These are phyloP conservation scores for Groenewaldozyma tartarivorans DNA, from an alignment of 805 yeast genomes.

Conservation along the genomic window DNA sequence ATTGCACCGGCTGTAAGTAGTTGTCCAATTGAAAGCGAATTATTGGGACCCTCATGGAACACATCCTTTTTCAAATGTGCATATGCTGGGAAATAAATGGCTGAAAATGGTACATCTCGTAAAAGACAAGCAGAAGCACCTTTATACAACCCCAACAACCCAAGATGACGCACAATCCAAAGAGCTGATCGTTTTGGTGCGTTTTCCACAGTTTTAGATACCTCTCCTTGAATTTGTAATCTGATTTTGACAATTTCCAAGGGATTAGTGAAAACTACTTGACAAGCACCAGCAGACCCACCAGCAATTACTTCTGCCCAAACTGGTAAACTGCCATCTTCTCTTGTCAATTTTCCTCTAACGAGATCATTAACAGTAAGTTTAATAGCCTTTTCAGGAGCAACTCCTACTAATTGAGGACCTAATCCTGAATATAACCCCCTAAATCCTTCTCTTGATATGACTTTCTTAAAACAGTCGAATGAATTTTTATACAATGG, in stretches of 20 bases:
- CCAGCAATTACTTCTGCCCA: constrained; percentile 78
- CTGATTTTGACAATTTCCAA: constrained; percentile 92
- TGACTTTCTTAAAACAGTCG: constrained; percentile 77
- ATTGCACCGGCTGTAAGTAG: constrained; percentile 79
- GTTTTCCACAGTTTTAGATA: constrained; percentile 29
- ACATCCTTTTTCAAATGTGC: constrained; percentile 80
- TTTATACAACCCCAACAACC: constrained; percentile 76
- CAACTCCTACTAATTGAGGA: constrained; percentile 94
- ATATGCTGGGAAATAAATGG: constrained; percentile 94
- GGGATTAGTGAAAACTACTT: constrained; percentile 92
- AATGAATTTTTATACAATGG: constrained; percentile 62
- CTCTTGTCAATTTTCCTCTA: constrained; percentile 59
- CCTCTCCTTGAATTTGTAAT: constrained; percentile 85
- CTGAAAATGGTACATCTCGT: constrained; percentile 94
- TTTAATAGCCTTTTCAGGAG: constrained; percentile 97
- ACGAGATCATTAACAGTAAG: constrained; percentile 87
- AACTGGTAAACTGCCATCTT: constrained; percentile 36
- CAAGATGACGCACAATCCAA: constrained; percentile 67
- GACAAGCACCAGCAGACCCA: constrained; percentile 92
- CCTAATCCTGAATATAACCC: constrained; percentile 90
- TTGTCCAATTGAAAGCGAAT: constrained; percentile 71
- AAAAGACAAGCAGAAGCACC: constrained; percentile 87
- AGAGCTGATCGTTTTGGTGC: constrained; percentile 48
- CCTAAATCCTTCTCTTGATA: constrained; percentile 64
- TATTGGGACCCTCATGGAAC: constrained; percentile 74